Conservation (phyloP, 169 alveolate species). For the Pseudocohnilembus persalinus region DNA sequence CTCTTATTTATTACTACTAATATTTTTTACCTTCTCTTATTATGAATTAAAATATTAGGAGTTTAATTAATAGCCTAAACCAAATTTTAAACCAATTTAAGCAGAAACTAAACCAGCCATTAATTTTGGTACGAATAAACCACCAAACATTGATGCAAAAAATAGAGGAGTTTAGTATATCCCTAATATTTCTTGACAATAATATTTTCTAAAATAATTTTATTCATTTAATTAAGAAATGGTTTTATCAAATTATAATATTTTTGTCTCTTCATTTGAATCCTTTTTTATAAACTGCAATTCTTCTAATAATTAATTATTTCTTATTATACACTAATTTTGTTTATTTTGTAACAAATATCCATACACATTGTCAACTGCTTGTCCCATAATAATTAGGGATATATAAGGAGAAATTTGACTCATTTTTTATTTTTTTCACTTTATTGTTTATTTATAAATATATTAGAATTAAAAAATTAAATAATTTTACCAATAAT, state of each 20-base stretch:
- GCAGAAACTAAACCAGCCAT: neutral
- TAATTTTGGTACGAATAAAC: neutral
- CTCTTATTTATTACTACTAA: too few species aligned
- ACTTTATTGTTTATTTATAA: too few species aligned
- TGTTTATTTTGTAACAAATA: too few species aligned
- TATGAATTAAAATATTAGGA: too few species aligned
- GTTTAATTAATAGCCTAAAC: too few species aligned
- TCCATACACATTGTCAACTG: neutral
- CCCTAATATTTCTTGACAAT: neutral
- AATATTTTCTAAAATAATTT: too few species aligned
- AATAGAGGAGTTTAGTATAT: neutral
- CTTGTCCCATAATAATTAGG: neutral
- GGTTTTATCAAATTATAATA: neutral
- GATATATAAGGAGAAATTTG: neutral
- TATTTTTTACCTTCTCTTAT: neutral
- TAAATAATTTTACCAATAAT: too few species aligned
- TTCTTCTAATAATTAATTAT: too few species aligned
- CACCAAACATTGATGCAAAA: neutral
- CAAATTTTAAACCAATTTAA: neutral
- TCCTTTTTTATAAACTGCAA: too few species aligned
- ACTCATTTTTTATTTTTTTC: neutral
- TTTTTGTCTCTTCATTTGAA: too few species aligned
- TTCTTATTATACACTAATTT: too few species aligned
- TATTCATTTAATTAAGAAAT: neutral
- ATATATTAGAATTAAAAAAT: too few species aligned